phyloP scores from a whole-genome alignment of 2,329 filamentous ascomycete species.

The Albophoma yamanashiensis region DNA sequence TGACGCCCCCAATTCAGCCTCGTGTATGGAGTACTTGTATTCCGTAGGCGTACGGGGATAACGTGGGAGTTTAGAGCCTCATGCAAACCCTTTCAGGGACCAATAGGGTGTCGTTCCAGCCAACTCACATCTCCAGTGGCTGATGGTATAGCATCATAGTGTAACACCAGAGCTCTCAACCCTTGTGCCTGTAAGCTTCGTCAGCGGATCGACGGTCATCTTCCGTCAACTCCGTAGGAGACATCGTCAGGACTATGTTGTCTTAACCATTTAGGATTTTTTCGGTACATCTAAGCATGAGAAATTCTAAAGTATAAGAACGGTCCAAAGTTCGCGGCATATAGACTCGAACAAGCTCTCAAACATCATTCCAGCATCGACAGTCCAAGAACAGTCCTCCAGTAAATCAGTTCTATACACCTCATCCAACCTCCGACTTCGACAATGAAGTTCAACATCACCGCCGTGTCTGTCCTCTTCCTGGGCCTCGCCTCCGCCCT shows the following conservation, averaged over 20 bases:
- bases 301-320: background rate
- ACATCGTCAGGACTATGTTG: background rate
- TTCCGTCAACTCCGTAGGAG: background rate
- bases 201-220: background rate
- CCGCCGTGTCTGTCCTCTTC: background rate
- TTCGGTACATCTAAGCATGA: too few species aligned
- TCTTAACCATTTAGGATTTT: too few species aligned
- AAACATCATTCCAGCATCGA: background rate
- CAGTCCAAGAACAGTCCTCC: background rate
- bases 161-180: background rate
- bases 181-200: background rate
- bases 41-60: background rate
- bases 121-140: background rate
- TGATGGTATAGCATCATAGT: background rate
- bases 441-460: background rate
- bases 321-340: background rate
- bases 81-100: background rate
- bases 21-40: too few species aligned
- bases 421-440: background rate
- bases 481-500: background rate
- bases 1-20: background rate
- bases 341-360: background rate
- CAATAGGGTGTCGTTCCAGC: background rate
- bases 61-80: background rate
- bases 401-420: background rate